phyloP scores from a whole-genome alignment of 441 rosid species.

The Eruca vesicaria region DNA sequence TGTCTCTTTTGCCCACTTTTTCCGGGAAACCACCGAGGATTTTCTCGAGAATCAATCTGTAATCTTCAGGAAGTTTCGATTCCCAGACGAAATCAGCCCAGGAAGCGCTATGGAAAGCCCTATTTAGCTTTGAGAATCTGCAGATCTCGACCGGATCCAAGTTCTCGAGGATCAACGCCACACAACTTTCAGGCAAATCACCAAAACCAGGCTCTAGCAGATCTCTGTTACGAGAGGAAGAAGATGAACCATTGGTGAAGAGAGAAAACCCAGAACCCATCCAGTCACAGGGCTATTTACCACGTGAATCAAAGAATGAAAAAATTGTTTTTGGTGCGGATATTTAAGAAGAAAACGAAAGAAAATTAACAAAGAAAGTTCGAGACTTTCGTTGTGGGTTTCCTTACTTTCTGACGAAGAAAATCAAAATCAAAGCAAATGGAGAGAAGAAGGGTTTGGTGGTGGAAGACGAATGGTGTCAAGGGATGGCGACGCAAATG shows the following conservation, averaged over 20 bases:
- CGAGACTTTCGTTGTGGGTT: conserved; percentile 17
- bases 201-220: conserved; percentile 47
- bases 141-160: conserved; percentile 81
- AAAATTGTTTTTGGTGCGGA: not conserved
- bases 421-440: conserved; percentile 9
- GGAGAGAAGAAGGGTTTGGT: conserved; percentile 21
- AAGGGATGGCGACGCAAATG: conserved; percentile 19
- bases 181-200: conserved; percentile 82
- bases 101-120: conserved; percentile 62
- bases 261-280: conserved; percentile 69
- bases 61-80: conserved; percentile 59
- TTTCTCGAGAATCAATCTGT: conserved; percentile 40
- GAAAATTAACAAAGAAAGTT: too few relatives aligned
- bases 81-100: conserved; percentile 75
- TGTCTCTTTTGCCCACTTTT: conserved; percentile 59
- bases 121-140: conserved; percentile 50
- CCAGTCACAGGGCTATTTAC: not conserved
- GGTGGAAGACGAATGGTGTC: conserved; percentile 14
- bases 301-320: not conserved
- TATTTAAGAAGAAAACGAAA: not conserved
- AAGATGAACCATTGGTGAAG: conserved; percentile 22
- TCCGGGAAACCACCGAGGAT: conserved; percentile 46
- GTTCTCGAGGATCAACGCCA: conserved; percentile 56
- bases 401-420: not conserved
- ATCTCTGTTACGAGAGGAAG: conserved; percentile 16